Evolutionary conservation across 371 early-diverging fungal species (phyloP), one percentile per base, ranked within the genome.

Genomic region (Capillidium heterosporum): DNA sequence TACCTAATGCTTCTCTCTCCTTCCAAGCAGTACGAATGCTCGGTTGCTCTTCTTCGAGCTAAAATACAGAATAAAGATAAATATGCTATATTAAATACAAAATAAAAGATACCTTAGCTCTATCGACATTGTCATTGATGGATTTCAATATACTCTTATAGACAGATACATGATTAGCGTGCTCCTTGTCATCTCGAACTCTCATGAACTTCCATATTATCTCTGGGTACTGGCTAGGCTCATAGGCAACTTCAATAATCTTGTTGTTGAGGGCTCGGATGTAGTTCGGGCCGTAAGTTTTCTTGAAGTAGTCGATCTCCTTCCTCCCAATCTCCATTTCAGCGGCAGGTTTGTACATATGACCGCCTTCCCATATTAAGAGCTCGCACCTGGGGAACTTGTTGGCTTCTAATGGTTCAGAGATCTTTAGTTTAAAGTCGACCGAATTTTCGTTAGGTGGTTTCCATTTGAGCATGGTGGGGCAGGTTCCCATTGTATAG

Each of bases 381-480:
- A 87, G 63, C 1, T 68, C 52, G 32, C 82, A 70, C 21, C 65
- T 61, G 0, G 81, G 82, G 48, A 65, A 66, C 1, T 66, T 67
- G 13, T 10, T 44, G 53, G 17, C 48, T 57, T 40, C 70, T 67
- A 17, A 61, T 58, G 15, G 60, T 63, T 4, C 50, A 56, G 17
- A 32, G 5, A 84, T 59, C 15, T 65, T 43, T 10, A 85, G 67
- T 59, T 73, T 75, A 57, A 99, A 96, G 65, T 99, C 99, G 13
- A 98, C 77, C 0, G 99, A 93, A 67, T 99, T 99, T 61, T 98
- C 89, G 56, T 87, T 80, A 11, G 95, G 81, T 11, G 99, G 98
- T 64, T 99, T 99, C 99, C 99, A 99, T 73, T 99, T 99, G 32
- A 98, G 67, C 84, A 95, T 93, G 60, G 83, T 86, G 8, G 74